phyloP scores from a whole-genome alignment of 352 stramenopile species.

The Thalassiosira sp. region DNA sequence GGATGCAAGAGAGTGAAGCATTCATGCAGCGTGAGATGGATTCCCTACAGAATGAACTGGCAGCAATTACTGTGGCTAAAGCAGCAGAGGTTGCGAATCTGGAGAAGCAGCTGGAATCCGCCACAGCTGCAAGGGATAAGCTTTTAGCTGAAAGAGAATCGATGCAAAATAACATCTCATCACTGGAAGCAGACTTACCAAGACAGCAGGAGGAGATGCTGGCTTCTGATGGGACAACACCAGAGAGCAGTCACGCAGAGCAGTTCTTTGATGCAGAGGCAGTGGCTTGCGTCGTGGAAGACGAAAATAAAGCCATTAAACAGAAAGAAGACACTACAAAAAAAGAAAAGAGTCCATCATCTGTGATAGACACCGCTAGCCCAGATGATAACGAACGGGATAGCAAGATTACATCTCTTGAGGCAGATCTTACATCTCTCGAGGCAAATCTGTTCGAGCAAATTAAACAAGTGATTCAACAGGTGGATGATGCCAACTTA shows the following conservation, averaged over 20 bases:
- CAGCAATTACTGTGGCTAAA: too few relatives aligned
- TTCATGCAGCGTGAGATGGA: not conserved
- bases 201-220: not conserved
- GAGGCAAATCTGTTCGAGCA: constrained; percentile 18
- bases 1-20: not conserved
- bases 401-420: not conserved
- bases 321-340: too few relatives aligned
- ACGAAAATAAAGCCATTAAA: too few relatives aligned
- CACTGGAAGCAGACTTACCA: not conserved
- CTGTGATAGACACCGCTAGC: too few relatives aligned
- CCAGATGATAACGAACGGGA: not conserved
- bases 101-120: not conserved
- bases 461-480: constrained; percentile 16
- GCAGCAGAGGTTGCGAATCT: not conserved
- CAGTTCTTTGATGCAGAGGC: too few relatives aligned
- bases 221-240: not conserved
- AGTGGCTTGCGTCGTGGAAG: too few relatives aligned
- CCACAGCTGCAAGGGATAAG: not conserved
- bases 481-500: not conserved
- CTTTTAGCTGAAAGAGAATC: not conserved
- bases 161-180: not conserved
- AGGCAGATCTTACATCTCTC: constrained; percentile 1
- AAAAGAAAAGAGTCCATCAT: too few relatives aligned
- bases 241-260: too few relatives aligned
- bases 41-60: not conserved